Evolutionary conservation across 129 eudicot species (phyloP).

Genomic region (Artemisia annua): DNA sequence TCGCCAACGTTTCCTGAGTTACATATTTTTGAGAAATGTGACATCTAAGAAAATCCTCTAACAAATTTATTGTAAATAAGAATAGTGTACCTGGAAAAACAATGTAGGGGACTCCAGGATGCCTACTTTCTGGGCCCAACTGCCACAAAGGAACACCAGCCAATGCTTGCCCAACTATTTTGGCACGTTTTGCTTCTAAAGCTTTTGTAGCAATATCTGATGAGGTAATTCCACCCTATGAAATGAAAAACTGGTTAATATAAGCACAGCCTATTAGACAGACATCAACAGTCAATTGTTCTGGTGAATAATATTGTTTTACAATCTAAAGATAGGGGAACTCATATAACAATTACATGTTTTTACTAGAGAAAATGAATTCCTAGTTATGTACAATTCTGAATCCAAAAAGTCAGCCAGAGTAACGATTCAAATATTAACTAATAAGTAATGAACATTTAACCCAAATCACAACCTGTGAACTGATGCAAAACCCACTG

Average conservation of each 20-base stretch:
- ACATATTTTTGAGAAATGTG: conserved; percentile 12
- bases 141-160: conserved; percentile 99
- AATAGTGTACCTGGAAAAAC: conserved; percentile 80
- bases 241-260: conserved; percentile 21
- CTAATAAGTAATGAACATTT: background rate
- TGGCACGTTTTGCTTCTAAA: conserved; percentile 86
- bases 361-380: background rate
- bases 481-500: background rate
- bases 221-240: conserved; percentile 96
- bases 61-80: conserved; percentile 1
- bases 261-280: conserved; percentile 6
- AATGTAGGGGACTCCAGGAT: conserved; percentile 91
- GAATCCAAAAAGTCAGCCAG: background rate
- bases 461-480: no score
- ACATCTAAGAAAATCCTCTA: background rate
- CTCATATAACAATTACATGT: background rate
- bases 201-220: conserved; percentile 98
- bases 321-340: conserved; percentile 1
- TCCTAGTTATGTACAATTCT: background rate
- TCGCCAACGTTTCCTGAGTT: conserved; percentile 90
- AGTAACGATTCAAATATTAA: background rate
- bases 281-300: background rate
- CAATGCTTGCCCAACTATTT: conserved; percentile 88
- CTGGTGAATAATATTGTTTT: background rate
- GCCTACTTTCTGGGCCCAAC: conserved; percentile 91